Conservation (phyloP, 2,329 filamentous ascomycete species). For the Exophiala sideris region DNA sequence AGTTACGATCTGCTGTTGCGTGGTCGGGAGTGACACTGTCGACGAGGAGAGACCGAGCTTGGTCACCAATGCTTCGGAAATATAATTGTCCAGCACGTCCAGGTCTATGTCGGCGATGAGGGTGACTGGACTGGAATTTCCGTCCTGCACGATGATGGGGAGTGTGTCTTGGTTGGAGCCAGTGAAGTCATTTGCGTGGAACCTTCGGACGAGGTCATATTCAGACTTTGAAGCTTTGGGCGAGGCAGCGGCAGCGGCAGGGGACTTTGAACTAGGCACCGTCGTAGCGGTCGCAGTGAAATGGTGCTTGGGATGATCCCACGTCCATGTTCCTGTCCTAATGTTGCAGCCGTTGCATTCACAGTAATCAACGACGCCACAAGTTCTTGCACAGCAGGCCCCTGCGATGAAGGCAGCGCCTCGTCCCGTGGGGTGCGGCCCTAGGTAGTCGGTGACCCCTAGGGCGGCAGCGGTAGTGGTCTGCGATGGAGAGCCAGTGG, state of each 20-base stretch:
- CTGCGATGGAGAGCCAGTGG: background rate
- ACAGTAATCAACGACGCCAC: too few species aligned
- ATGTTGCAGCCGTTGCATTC: too few species aligned
- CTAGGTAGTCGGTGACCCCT: too few species aligned
- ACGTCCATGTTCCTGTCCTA: too few species aligned
- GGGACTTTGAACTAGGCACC: too few species aligned
- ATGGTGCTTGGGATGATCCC: too few species aligned
- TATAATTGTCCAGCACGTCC: conserved; percentile 11
- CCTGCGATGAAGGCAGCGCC: too few species aligned
- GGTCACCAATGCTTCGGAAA: conserved; percentile 4
- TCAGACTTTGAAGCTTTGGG: background rate
- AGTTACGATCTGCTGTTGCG: background rate
- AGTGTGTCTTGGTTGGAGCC: conserved; percentile 11
- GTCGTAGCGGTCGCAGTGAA: too few species aligned
- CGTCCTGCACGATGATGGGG: conserved; percentile 2
- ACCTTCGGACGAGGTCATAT: background rate
- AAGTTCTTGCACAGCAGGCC: too few species aligned
- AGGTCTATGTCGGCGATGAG: conserved; percentile 13
- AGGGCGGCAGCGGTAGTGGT: too few species aligned
- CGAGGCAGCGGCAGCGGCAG: too few species aligned
- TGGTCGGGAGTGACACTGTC: background rate
- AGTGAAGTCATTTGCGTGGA: conserved; percentile 5
- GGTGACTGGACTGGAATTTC: conserved; percentile 1
- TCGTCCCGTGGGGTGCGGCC: too few species aligned
- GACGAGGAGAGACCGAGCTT: conserved; percentile 2